Percentiles rank a stretch among this genome's conserved stretches.
Conservation (phyloP, 2,329 filamentous ascomycete genomes). For the Trichoderma sp. region DNA sequence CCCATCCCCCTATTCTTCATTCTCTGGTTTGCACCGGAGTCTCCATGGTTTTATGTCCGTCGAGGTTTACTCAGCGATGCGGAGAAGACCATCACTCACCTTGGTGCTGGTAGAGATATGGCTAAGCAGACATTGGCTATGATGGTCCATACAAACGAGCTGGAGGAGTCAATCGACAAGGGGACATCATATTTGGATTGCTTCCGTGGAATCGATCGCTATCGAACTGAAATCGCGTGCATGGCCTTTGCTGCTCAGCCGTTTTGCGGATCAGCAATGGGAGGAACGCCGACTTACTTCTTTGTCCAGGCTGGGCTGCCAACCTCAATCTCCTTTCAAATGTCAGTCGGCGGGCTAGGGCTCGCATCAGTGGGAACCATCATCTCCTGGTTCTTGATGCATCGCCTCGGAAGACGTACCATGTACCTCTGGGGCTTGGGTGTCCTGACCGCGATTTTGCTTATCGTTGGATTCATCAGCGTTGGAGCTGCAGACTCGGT, state of each 20-base stretch:
- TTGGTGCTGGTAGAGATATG: constrained; percentile 53
- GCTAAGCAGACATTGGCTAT: constrained; percentile 30
- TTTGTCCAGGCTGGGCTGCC: constrained; percentile 41
- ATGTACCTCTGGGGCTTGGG: constrained; percentile 37
- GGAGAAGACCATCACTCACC: constrained; percentile 50
- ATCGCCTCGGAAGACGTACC: constrained; percentile 36
- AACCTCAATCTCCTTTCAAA: constrained; percentile 34
- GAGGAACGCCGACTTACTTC: constrained; percentile 37
- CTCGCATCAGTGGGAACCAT: constrained; percentile 23
- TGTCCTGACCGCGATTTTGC: constrained; percentile 32
- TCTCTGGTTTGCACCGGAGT: constrained; percentile 31
- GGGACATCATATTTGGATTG: constrained; percentile 17
- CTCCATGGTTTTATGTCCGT: constrained; percentile 31
- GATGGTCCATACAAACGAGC: background rate
- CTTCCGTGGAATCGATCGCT: background rate
- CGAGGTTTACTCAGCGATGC: constrained; percentile 46
- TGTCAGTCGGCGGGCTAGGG: constrained; percentile 32
- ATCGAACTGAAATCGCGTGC: background rate
- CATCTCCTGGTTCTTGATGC: constrained; percentile 40
- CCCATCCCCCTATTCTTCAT: constrained; percentile 28
- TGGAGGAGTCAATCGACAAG: constrained; percentile 26
- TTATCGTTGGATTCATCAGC: constrained; percentile 34
- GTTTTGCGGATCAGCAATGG: constrained; percentile 26
- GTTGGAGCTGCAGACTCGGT: background rate
- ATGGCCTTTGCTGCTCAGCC: constrained; percentile 24